Evolutionary conservation across 305 asterid genomes (phyloP).

Genomic region (Andrographis paniculata): DNA sequence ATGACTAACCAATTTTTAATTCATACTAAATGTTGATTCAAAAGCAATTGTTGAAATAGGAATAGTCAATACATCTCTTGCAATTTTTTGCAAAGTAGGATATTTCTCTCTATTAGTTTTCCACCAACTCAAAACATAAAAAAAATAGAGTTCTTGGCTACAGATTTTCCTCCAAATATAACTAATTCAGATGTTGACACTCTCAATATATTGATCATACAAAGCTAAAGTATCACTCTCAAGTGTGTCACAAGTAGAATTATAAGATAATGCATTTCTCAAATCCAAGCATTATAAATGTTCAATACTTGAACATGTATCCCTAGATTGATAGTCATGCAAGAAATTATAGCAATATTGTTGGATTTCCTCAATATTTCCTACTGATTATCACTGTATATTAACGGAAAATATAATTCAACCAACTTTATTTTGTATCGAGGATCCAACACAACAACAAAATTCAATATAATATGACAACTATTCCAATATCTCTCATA

Average conservation of each 20-base stretch:
- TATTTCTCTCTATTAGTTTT: slow-evolving; percentile 7
- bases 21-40: slow-evolving; percentile 7
- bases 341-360: neutral
- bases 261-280: neutral
- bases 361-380: neutral
- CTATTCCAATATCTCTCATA: neutral
- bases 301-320: neutral
- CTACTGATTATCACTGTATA: too few relatives aligned
- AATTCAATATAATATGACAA: neutral
- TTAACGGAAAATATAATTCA: too few relatives aligned
- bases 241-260: neutral
- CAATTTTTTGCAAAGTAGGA: slow-evolving; percentile 9
- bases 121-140: slow-evolving; percentile 15
- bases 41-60: neutral
- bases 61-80: neutral
- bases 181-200: slow-evolving; percentile 2
- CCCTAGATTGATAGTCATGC: neutral
- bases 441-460: slow-evolving; percentile 1
- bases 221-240: neutral
- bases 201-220: neutral
- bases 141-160: neutral
- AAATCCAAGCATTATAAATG: neutral
- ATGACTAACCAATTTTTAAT: neutral
- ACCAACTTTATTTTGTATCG: too few relatives aligned
- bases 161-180: slow-evolving; percentile 10